Percentiles rank a stretch among this genome's conserved stretches.
Conservation (phyloP, 805 yeast species). For the Candida insectorum region DNA sequence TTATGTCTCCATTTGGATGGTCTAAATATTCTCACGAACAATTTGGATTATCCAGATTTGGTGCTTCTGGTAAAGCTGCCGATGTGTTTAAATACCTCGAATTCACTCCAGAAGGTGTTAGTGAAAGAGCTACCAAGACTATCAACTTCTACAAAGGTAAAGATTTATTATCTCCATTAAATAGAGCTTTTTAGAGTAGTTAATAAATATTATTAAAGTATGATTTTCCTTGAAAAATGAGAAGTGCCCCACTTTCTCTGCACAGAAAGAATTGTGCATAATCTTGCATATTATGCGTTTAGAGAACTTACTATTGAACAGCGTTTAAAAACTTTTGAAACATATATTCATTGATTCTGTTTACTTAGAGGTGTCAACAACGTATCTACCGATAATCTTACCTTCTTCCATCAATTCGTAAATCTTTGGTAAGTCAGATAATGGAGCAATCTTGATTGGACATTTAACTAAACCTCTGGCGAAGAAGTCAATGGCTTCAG, state of each 20-base stretch:
- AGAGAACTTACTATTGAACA: too few species aligned
- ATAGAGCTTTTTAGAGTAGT: constrained; percentile 73
- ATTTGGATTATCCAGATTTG: constrained; percentile 92
- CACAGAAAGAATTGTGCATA: too few species aligned
- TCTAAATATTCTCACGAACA: constrained; percentile 92
- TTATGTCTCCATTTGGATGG: constrained; percentile 89
- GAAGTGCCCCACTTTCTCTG: too few species aligned
- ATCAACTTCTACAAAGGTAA: constrained; percentile 79
- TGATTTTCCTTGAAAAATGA: background rate
- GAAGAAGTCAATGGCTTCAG: constrained; percentile 45
- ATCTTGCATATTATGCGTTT: too few species aligned
- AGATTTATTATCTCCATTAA: constrained; percentile 69
- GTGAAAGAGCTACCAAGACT: constrained; percentile 77
- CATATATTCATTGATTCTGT: too few species aligned
- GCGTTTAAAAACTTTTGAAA: too few species aligned
- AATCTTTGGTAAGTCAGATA: constrained; percentile 37
- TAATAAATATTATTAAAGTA: background rate
- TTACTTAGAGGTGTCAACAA: constrained; percentile 40
- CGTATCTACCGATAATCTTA: constrained; percentile 42
- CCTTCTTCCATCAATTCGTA: constrained; percentile 41
- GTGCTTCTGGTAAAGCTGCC: constrained; percentile 89
- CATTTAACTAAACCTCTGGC: constrained; percentile 40
- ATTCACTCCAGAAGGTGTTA: constrained; percentile 91
- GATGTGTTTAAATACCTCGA: constrained; percentile 81
- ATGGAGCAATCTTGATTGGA: constrained; percentile 39